A percentile compares a stretch with the other conserved stretches of the same genome.
phyloP scores from a whole-genome alignment of 2,329 filamentous ascomycete genomes.

The Alternaria metachromatica region DNA sequence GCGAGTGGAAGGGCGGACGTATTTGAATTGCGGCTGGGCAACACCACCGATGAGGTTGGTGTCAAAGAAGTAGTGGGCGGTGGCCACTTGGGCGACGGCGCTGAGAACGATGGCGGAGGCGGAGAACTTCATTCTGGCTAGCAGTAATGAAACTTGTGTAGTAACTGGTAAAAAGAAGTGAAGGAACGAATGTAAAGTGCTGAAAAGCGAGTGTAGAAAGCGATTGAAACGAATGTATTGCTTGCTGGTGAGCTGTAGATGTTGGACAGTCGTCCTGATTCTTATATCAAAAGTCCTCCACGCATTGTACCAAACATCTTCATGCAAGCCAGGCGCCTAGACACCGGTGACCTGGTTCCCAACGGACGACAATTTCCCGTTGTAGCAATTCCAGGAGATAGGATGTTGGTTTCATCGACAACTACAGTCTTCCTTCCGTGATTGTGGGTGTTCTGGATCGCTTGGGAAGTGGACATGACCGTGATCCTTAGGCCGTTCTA shows the following conservation, averaged over 20 bases:
- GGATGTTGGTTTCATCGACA: not conserved
- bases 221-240: not conserved
- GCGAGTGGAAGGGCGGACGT: constrained; percentile 28
- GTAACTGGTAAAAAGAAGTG: not conserved
- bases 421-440: not conserved
- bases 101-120: constrained; percentile 7
- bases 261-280: not conserved
- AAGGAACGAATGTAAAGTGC: constrained; percentile 1
- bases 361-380: not conserved
- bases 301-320: not conserved
- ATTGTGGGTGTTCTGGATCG: not conserved
- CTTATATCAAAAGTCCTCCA: not conserved
- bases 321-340: not conserved
- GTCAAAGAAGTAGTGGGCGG: constrained; percentile 37
- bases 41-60: constrained; percentile 21
- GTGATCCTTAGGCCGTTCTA: not conserved
- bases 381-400: not conserved
- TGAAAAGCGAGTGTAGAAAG: constrained; percentile 7
- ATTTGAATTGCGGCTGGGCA: constrained; percentile 23
- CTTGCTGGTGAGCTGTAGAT: not conserved
- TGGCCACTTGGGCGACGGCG: constrained; percentile 19
- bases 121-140: constrained; percentile 14
- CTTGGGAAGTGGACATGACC: not conserved
- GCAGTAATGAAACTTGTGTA: constrained; percentile 6
- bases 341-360: not conserved